Base-by-base conservation (phyloP, 2,329 filamentous ascomycete genomes). In the Basipetospora chlamydospora region DNA sequence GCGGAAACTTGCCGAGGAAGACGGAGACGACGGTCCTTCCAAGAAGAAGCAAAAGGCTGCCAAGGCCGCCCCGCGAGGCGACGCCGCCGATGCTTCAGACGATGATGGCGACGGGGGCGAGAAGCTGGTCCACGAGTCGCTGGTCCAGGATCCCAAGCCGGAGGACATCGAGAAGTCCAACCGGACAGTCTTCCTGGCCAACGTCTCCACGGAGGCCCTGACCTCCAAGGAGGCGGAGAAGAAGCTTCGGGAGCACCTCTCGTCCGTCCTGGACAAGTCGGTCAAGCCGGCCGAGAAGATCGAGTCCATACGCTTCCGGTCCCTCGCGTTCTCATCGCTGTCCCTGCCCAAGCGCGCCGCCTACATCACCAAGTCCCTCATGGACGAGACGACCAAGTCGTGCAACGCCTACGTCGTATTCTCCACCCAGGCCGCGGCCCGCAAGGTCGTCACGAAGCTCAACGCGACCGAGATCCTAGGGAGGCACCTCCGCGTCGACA, bases 391-490 rank as follows among this genome's bases (percentile, higher is more conserved):
- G 1, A 90, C 88, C 1, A 84, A 83, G 50, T 92, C 82, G 43
- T 86, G 87, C 41, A 95, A 98, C 53, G 90, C 90, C 32, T 98
- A 98, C 53, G 84, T 72, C 21, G 86, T 98, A 33, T 95, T 90
- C 61, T 80, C 76, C 29, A 84, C 81, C 2, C 58, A 73, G 1
- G 63, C 73, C 7, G 84, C 82, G 3, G 86, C 85, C 10, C 76
- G 84, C 38, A 74, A 79, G 47, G 87, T 87, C 3, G 73, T 79
- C 32, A 66, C 74, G 44, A 70, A 72, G 26, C 71, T 98, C 28
- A 98, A 98, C 48, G 90, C 87, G 33, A 83, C 73, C 2, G 64
- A 84, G 12, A 69, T 96, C 3, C 72, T 98, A 12, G 81, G 83
- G 46, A 79, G 90, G 22, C 90, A 98, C 57, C 61, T 98, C 39